These are phyloP conservation scores for Chaetomiaceae sp. DNA, from an alignment of 2,329 filamentous ascomycete genomes.

Conservation along the genomic window DNA sequence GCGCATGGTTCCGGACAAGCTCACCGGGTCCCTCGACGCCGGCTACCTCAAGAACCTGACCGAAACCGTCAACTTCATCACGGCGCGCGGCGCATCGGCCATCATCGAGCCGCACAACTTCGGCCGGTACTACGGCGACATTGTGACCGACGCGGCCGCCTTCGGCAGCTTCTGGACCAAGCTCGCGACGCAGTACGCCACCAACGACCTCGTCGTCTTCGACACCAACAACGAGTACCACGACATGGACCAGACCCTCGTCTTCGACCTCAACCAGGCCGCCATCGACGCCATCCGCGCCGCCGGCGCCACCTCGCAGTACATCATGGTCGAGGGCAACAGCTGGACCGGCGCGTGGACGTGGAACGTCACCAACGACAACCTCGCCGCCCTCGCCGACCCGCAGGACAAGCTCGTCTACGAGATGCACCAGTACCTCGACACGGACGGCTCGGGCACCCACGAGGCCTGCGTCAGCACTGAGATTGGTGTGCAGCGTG, in stretches of 20 bases:
- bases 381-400: slow-evolving; percentile 44
- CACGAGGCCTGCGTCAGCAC: slow-evolving; percentile 41
- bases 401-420: slow-evolving; percentile 48
- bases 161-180: slow-evolving; percentile 56
- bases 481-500: slow-evolving; percentile 45
- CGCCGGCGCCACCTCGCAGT: slow-evolving; percentile 51
- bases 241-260: slow-evolving; percentile 55
- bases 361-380: slow-evolving; percentile 40
- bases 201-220: slow-evolving; percentile 54
- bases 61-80: slow-evolving; percentile 30
- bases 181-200: slow-evolving; percentile 48
- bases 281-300: slow-evolving; percentile 58
- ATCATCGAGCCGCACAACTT: slow-evolving; percentile 57
- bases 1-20: slow-evolving; percentile 41
- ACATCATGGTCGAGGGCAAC: slow-evolving; percentile 55
- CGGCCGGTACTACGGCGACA: slow-evolving; percentile 47
- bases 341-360: slow-evolving; percentile 48
- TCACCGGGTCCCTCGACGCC: slow-evolving; percentile 39
- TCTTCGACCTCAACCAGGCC: slow-evolving; percentile 58
- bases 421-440: slow-evolving; percentile 59
- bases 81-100: slow-evolving; percentile 29
- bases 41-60: slow-evolving; percentile 38
- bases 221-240: slow-evolving; percentile 66
- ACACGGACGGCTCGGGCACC: slow-evolving; percentile 49
- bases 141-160: slow-evolving; percentile 48